Evolutionary conservation across 352 stramenopile genomes (phyloP).

Genomic region (Phytophthora brassicae): DNA sequence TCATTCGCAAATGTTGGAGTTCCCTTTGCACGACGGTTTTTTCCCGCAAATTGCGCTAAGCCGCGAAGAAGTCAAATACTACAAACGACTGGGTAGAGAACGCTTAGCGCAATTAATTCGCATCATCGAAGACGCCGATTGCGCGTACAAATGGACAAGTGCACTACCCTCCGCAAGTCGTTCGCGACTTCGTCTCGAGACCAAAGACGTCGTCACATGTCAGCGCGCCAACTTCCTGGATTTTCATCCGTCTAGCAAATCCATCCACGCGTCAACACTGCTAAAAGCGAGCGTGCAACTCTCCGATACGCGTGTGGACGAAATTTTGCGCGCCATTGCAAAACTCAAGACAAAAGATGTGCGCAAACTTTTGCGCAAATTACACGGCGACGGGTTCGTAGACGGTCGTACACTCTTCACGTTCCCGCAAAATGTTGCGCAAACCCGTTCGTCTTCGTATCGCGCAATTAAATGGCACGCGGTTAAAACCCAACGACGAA

Average conservation of each 20-base stretch:
- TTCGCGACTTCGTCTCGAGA: slow-evolving; percentile 13
- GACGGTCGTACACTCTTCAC: slow-evolving; percentile 67
- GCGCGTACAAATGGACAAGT: slow-evolving; percentile 70
- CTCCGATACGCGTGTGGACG: slow-evolving; percentile 49
- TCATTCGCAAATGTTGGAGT: slow-evolving; percentile 47
- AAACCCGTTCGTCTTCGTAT: slow-evolving; percentile 36
- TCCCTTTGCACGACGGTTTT: slow-evolving; percentile 78
- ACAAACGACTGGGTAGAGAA: slow-evolving; percentile 77
- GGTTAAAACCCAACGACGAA: slow-evolving; percentile 33
- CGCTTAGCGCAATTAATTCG: slow-evolving; percentile 71
- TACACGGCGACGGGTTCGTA: slow-evolving; percentile 65
- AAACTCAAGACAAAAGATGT: slow-evolving; percentile 67
- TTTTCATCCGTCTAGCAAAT: slow-evolving; percentile 60
- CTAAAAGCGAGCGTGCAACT: slow-evolving; percentile 67
- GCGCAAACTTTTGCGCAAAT: slow-evolving; percentile 51
- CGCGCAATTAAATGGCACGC: slow-evolving; percentile 79
- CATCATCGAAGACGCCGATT: slow-evolving; percentile 79
- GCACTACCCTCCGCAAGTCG: background rate
- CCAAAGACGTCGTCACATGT: slow-evolving; percentile 26
- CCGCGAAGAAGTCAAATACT: slow-evolving; percentile 70
- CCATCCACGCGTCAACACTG: slow-evolving; percentile 56
- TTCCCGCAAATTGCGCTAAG: slow-evolving; percentile 79
- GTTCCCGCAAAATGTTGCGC: slow-evolving; percentile 33
- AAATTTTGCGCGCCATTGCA: slow-evolving; percentile 55
- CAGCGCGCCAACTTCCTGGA: slow-evolving; percentile 71